These are phyloP conservation scores for Mucor sp. DNA, from an alignment of 371 early-diverging fungal species.

Conservation along the genomic window DNA sequence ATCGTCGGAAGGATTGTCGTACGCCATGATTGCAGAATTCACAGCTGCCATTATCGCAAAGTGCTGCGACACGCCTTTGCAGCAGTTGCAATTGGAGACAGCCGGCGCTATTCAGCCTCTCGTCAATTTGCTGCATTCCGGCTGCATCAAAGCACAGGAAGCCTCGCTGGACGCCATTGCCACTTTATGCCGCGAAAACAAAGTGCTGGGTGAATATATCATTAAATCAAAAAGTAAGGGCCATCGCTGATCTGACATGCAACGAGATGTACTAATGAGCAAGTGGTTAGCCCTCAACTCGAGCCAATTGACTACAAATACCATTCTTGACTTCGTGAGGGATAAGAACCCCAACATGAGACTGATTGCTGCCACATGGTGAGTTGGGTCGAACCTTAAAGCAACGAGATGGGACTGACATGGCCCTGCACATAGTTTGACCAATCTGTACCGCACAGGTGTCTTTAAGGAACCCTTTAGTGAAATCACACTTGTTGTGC, in stretches of 20 bases:
- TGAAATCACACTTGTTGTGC: conserved; percentile 60
- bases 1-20: conserved; percentile 47
- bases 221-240: conserved; percentile 55
- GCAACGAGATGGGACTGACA: neutral
- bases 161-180: conserved; percentile 81
- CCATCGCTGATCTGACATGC: neutral
- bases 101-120: conserved; percentile 66
- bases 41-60: conserved; percentile 69
- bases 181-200: conserved; percentile 67
- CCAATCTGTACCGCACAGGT: conserved; percentile 69
- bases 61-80: conserved; percentile 63
- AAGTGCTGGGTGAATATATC: conserved; percentile 52
- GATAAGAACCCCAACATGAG: conserved; percentile 69
- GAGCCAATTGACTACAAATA: conserved; percentile 42
- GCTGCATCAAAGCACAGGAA: conserved; percentile 70
- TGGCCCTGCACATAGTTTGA: conserved; percentile 45
- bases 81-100: conserved; percentile 62
- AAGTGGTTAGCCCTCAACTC: conserved; percentile 26
- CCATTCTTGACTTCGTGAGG: conserved; percentile 64
- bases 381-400: too few species aligned
- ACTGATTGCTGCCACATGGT: conserved; percentile 73
- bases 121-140: conserved; percentile 60
- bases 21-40: conserved; percentile 68
- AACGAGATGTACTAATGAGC: neutral
- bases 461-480: conserved; percentile 60